phyloP scores from a whole-genome alignment of 192 early-diverging fungal genomes.

The Oehlia diaphana region DNA sequence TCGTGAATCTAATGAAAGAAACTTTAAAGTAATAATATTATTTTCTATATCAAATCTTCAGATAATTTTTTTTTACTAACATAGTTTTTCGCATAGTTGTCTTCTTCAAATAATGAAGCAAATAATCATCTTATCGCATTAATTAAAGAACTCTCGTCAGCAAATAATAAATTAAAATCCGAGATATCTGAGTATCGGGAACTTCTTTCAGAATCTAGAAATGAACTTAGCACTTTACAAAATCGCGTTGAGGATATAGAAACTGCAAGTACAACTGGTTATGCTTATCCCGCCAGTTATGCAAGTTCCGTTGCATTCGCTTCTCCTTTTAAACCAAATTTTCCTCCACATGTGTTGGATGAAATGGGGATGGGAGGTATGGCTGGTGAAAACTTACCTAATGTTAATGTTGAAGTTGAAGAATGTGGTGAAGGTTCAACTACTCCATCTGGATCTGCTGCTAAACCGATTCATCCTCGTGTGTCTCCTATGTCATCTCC shows the following conservation, averaged over 20 bases:
- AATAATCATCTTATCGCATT: conserved; percentile 50
- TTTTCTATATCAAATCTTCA: not conserved
- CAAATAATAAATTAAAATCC: conserved; percentile 50
- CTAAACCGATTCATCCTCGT: conserved; percentile 15
- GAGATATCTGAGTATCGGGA: conserved; percentile 51
- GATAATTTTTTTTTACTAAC: not conserved
- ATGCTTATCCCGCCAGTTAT: conserved; percentile 7
- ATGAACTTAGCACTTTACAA: conserved; percentile 44
- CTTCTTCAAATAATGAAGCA: conserved; percentile 29
- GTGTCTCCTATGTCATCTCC: conserved; percentile 27
- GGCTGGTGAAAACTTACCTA: not conserved
- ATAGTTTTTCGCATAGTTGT: conserved; percentile 1
- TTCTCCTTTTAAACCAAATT: not conserved
- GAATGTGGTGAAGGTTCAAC: not conserved
- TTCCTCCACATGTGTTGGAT: conserved; percentile 21
- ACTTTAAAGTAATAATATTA: not conserved
- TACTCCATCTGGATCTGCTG: not conserved
- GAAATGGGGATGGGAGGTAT: not conserved
- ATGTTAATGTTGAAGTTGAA: not conserved
- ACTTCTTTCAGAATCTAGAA: conserved; percentile 46
- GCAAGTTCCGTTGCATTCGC: not conserved
- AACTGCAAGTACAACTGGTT: conserved; percentile 23
- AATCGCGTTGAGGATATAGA: conserved; percentile 50
- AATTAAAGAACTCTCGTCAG: conserved; percentile 57
- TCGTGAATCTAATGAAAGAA: conserved; percentile 12